phyloP scores from a whole-genome alignment of 441 rosid genomes.

The Croton laevigatus region DNA sequence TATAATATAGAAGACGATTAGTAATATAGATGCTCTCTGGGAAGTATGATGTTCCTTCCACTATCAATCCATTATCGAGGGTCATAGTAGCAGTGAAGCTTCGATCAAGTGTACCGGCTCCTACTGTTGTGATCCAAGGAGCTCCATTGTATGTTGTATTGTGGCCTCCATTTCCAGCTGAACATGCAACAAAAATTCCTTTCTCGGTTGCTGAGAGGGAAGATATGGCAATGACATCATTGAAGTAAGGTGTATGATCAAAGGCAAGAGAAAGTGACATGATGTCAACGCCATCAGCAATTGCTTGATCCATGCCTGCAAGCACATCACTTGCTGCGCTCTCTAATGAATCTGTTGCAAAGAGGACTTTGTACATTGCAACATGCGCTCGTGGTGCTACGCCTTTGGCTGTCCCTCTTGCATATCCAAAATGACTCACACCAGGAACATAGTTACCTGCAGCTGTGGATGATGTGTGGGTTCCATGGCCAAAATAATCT shows the following conservation, averaged over 20 bases:
- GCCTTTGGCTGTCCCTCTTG: constrained; percentile 62
- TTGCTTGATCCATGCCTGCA: constrained; percentile 64
- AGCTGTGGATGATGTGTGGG: constrained; percentile 77
- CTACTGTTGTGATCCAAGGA: constrained; percentile 62
- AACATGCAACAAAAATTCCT: constrained; percentile 56
- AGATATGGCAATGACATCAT: constrained; percentile 61
- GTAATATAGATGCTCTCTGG: constrained; percentile 27
- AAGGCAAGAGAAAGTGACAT: constrained; percentile 61
- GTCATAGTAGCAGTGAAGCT: constrained; percentile 50
- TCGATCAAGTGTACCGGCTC: constrained; percentile 55
- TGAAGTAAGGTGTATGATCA: constrained; percentile 47
- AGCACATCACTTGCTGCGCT: constrained; percentile 59
- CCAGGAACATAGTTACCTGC: constrained; percentile 50
- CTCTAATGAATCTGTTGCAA: constrained; percentile 35
- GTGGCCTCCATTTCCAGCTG: constrained; percentile 52
- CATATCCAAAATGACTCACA: constrained; percentile 63
- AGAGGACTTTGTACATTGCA: constrained; percentile 61
- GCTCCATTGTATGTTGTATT: constrained; percentile 50
- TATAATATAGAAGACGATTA: constrained; percentile 31
- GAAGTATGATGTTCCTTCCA: constrained; percentile 36
- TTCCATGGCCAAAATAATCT: constrained; percentile 72
- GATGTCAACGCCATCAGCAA: constrained; percentile 60
- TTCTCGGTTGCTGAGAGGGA: constrained; percentile 46
- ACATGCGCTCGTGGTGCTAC: constrained; percentile 61
- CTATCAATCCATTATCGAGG: constrained; percentile 39